Conservation (phyloP, 169 alveolate species). For the Plasmodium gonderi region DNA sequence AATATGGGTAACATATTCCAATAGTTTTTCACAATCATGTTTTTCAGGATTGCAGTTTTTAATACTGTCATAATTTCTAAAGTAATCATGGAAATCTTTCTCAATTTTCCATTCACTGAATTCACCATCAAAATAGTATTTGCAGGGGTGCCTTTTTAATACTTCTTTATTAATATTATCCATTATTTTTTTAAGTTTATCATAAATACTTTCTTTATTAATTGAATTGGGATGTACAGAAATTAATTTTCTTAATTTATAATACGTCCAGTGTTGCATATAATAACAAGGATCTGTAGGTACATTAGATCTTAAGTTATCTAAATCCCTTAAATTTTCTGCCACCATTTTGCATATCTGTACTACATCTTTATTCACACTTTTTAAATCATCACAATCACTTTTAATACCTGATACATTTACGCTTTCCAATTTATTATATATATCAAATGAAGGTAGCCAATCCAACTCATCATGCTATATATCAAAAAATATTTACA, state of each 20-base stretch:
- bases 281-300: too few relatives aligned
- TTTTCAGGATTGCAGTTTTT: not conserved
- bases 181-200: not conserved
- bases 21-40: not conserved
- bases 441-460: too few relatives aligned
- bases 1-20: not conserved
- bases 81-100: not conserved
- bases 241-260: not conserved
- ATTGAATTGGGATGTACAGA: not conserved
- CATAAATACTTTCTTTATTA: not conserved
- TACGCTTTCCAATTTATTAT: too few relatives aligned
- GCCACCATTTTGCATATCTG: too few relatives aligned
- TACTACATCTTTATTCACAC: too few relatives aligned
- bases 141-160: not conserved
- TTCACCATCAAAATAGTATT: not conserved
- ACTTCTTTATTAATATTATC: not conserved
- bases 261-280: not conserved
- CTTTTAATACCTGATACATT: too few relatives aligned
- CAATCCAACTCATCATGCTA: too few relatives aligned
- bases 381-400: too few relatives aligned
- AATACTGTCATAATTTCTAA: not conserved
- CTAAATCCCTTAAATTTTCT: too few relatives aligned
- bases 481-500: too few relatives aligned
- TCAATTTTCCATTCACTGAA: not conserved
- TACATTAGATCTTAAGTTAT: too few relatives aligned